Evolutionary conservation across 2,329 filamentous ascomycete species (phyloP), one percentile per base, ranked within the genome.

Genomic region (Colletotrichum somersetense): DNA sequence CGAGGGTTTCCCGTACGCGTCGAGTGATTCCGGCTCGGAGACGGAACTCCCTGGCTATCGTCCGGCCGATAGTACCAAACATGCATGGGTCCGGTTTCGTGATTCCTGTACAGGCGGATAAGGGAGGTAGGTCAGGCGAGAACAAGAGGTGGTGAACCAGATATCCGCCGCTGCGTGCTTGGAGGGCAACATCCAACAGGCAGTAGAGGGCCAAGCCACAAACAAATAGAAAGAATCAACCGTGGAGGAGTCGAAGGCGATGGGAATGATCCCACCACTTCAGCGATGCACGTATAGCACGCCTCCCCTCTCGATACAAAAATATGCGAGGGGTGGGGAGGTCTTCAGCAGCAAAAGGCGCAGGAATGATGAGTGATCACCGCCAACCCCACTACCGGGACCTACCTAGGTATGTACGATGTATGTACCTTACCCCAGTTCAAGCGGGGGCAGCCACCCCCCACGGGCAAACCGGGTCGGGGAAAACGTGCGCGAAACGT

Each of bases 391-490:
- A 72, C 66, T 1, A 66, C 66, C 66, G 7, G 35, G 40, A 59
- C 44, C 46, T 68, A 72, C 69, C 26, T 30, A 30, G 2, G 30
- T 30, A 30, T 3, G 26, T n/a, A n/a, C n/a, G n/a, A n/a, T n/a
- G n/a, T n/a, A 2, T 2, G 3, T 3, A 30, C 26, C 26, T 30
- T 59, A 69, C 59, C 70, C 70, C 70, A 65, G 59, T 64, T 44
- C 46, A 72, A 40, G 70, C 69, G 69, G 69, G 69, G 69, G 53
- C 46, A 40, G 18, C 57, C 44, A 20, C 5, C 16, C 42, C 18
- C 16, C 18, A 44, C 38, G 18, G 12, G 46, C 26, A 23, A 18
- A 18, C 42, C 61, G 48, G 42, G 55, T 61, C 40, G 40, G 57
- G 52, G 46, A 62, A 38, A 52, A 40, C 64, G 38, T 16, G 48